Base-by-base conservation (phyloP, 257 asterid genomes). In the Fraxinus excelsior region DNA sequence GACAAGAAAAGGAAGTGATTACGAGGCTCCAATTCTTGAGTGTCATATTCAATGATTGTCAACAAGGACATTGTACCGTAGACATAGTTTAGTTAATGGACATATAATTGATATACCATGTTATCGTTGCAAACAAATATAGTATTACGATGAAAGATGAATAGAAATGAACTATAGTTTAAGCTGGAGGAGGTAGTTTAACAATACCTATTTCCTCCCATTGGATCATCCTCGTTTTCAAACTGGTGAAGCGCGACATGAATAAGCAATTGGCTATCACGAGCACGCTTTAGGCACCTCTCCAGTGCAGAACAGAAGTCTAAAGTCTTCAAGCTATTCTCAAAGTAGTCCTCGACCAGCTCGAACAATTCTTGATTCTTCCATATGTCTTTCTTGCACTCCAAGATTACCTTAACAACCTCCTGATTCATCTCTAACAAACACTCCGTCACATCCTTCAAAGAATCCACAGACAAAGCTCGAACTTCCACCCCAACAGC, bases 311-410 rank as follows among this genome's bases (percentile, higher is more conserved):
- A 84, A 75, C 97, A 90, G 75, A 94, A 94, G n/a, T 94, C 97
- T 12, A 94, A 87, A 35, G 95, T 91, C 56, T 85, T 85, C 64
- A 94, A 86, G 79, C 97, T 94, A 79, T 88, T 92, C 40, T 94
- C 97, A n/a, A 92, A 91, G 85, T 92, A 94, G 21, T 94, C 98
- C 81, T 94, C 94, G 7, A 94, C 98, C 2, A 94, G 92, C 64
- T 90, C 94, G 71, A 92, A 92, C 84, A 94, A 56, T 53, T 92
- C 96, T 62, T 88, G 91, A 6, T 88, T 91, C 74, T 84, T 87
- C 97, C 97, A 92, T 4, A 92, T 88, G 76, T 91, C 98, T 68
- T 90, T 87, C 89, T 91, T 94, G 90, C 93, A 89, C n/a, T 90
- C 91, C 68, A 94, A 67, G 34, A 95, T 90, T 0, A 96, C 94